Evolutionary conservation across 768 basidiomycete species (phyloP), one percentile per base, ranked within the genome.

Genomic region (Suillus ampliporus): DNA sequence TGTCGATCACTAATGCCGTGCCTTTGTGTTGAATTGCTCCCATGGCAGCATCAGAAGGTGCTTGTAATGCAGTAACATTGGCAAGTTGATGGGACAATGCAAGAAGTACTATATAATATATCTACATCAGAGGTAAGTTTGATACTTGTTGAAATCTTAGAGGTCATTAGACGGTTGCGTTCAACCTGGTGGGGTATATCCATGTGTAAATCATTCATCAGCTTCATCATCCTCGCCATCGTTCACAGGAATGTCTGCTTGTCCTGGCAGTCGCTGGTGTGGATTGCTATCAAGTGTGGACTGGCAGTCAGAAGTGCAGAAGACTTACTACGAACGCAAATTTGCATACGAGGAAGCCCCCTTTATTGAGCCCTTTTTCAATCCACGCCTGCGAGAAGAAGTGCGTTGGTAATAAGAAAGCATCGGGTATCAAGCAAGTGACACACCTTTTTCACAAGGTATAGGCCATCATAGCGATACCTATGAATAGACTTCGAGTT

Each of bases 391-490:
- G 65, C 8, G 40, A 2, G 28, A 61, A 14, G 8, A 19, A 59
- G 31, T 31, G 31, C 31, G 31, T 34, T 26, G 4, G 11, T 19
- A 37, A 57, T 15, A 50, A 47, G 21, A 34, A 43, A 17, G 4
- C 37, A 26, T 11, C 35, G 17, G n/a, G 11, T 26, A 65, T 14
- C 43, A 19, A 4, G 8, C 13, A 1, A 15, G 19, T 35, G 34
- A 47, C 77, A 54, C 64, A 85, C 91, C 80, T 88, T 87, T 74
- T 90, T 90, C 17, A 94, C 90, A 2, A 70, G 77, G 71, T 97
- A 97, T 13, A 97, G 80, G 1, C 95, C 95, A 68, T 97, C 95
- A 70, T 97, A 97, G 10, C 94, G 87, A 72, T 95, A 97, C 28
- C 92, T 91, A 58, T 8, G 61, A 26, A 28, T 19, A 48, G 35